phyloP scores from a whole-genome alignment of 176 grass and related monocot species.

The Aegilops bicornis region DNA sequence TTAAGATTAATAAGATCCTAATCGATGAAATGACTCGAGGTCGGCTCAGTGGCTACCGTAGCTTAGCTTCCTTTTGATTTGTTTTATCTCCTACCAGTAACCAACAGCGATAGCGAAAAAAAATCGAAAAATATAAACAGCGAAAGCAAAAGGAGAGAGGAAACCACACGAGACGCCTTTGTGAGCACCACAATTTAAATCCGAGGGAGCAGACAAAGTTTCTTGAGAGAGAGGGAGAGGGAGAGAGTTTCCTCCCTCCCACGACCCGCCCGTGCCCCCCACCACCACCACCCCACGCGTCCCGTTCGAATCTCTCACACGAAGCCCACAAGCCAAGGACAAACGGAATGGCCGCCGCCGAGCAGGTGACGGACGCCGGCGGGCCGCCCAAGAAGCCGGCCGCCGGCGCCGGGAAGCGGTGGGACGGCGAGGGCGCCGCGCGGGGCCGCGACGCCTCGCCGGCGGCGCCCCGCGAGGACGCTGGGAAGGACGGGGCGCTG shows the following conservation, averaged over 20 bases:
- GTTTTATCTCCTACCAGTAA: neutral
- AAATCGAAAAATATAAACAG: neutral
- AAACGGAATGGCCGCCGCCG: neutral
- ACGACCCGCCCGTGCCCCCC: neutral
- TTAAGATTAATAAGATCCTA: neutral
- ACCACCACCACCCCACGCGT: neutral
- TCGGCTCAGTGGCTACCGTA: neutral
- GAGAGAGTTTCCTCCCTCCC: neutral
- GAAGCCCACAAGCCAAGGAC: neutral
- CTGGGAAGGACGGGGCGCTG: slow-evolving; percentile 12
- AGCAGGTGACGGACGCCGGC: neutral
- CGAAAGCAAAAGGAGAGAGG: neutral
- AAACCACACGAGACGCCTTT: neutral
- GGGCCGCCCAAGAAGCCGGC: slow-evolving; percentile 2
- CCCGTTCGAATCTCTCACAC: slow-evolving; percentile 4
- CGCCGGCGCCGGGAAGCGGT: slow-evolving; percentile 25
- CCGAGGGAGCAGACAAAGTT: neutral
- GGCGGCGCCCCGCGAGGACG: slow-evolving; percentile 25
- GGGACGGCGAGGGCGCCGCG: neutral
- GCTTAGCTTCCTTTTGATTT: neutral
- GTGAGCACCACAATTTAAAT: neutral
- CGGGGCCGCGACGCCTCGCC: neutral
- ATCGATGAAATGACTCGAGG: neutral
- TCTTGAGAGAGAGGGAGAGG: neutral
- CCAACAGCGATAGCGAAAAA: neutral